Evolutionary conservation across 768 basidiomycete species (phyloP).

Genomic region (Neoboletus brunneissimus): DNA sequence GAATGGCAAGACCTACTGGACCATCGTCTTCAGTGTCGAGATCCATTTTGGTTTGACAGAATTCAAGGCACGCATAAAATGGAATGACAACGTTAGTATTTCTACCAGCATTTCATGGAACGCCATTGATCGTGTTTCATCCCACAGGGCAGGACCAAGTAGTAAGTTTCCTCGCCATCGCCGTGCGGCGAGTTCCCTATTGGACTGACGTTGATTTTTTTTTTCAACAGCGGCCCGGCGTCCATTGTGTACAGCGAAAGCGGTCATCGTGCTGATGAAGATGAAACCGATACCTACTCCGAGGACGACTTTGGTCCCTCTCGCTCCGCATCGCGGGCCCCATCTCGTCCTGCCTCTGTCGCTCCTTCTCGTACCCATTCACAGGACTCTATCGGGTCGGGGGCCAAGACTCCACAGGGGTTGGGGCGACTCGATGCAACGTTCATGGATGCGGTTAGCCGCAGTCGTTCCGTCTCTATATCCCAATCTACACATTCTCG

Average conservation of each 20-base stretch:
- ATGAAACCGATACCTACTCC: conserved; percentile 60
- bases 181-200: neutral
- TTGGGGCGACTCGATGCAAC: conserved; percentile 24
- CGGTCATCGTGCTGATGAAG: conserved; percentile 70
- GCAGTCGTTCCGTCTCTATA: conserved; percentile 22
- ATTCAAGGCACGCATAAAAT: conserved; percentile 79
- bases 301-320: conserved; percentile 56
- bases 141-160: conserved; percentile 61
- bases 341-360: conserved; percentile 44
- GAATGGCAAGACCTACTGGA: conserved; percentile 75
- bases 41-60: conserved; percentile 83
- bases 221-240: conserved; percentile 59
- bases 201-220: neutral
- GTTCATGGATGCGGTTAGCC: conserved; percentile 31
- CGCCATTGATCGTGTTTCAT: conserved; percentile 2
- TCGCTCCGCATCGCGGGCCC: conserved; percentile 32
- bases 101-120: neutral
- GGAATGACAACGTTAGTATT: conserved; percentile 67
- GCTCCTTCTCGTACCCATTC: conserved; percentile 56
- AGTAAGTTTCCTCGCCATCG: conserved; percentile 44
- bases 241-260: conserved; percentile 81
- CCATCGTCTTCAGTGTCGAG: conserved; percentile 79
- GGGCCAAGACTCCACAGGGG: conserved; percentile 32
- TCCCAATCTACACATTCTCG: conserved; percentile 21
- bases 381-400: conserved; percentile 38